Conservation (phyloP, 768 basidiomycete species). For the Gymnopilus junonius region DNA sequence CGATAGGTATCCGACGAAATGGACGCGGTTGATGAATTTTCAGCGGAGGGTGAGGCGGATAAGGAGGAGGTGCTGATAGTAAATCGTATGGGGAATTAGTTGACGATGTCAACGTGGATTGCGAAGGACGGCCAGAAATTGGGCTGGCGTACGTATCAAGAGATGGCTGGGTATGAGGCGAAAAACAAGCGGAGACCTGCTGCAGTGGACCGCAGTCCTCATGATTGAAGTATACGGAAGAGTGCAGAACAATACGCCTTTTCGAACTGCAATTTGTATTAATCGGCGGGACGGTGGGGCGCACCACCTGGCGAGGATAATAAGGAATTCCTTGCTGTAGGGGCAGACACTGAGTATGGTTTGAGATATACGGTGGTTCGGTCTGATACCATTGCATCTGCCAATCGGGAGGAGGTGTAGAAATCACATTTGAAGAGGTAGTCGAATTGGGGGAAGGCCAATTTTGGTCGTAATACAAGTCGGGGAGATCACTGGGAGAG, state of each 20-base stretch:
- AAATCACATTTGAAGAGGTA: conserved; percentile 29
- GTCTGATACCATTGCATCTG: conserved; percentile 13
- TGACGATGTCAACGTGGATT: conserved; percentile 19
- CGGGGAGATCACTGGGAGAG: conserved; percentile 26
- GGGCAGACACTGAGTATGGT: not conserved
- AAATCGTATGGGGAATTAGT: conserved; percentile 16
- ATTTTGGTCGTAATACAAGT: conserved; percentile 30
- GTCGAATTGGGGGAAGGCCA: conserved; percentile 32
- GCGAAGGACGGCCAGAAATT: conserved; percentile 7
- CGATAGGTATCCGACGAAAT: conserved; percentile 47
- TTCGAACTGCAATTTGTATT: conserved; percentile 21
- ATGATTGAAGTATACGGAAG: conserved; percentile 12
- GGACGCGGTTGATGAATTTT: conserved; percentile 52
- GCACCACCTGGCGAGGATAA: conserved; percentile 11
- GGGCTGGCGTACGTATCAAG: not conserved
- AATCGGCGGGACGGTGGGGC: conserved; percentile 20
- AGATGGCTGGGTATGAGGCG: not conserved
- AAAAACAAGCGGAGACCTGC: not conserved
- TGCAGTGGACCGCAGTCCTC: not conserved
- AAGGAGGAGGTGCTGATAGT: conserved; percentile 20
- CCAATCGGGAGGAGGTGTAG: conserved; percentile 31
- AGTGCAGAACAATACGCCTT: conserved; percentile 12
- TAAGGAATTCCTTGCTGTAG: conserved; percentile 17
- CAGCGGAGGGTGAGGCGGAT: conserved; percentile 31
- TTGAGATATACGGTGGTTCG: conserved; percentile 1